Base-by-base conservation (phyloP, 1,139 yeast species). In the Candida sp. region DNA sequence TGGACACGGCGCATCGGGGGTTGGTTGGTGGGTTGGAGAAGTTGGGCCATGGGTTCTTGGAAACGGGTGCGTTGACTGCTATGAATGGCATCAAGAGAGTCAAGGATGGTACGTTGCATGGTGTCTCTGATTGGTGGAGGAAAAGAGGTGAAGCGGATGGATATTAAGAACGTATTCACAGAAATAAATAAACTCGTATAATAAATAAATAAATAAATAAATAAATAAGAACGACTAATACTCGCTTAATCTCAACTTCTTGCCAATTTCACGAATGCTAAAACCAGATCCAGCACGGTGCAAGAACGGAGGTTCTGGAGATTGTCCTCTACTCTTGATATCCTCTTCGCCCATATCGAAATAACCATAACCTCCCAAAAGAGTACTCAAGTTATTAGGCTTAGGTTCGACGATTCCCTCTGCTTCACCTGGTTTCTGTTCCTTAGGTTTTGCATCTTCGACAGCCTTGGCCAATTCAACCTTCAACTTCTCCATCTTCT, bases 311-410 rank as follows among this genome's bases (percentile, higher is more conserved):
- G 85, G 86, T 59, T 85, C 91, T 1, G 91, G 91, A n/a, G 86
- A 77, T 40, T 80, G 82, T 3, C 90, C 89, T 58, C 91, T 76
- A 3, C 90, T 84, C 60, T 87, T 84, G 56, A 86, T 84, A 53
- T 78, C 81, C 47, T 85, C 85, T 47, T 86, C 92, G 49, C 89
- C 90, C 72, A 86, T 78, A 64, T 86, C 92, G 60, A 86, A 86
- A 67, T 86, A 86, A 6, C 91, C 91, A 63, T 89, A 89, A 1
- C 96, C 96, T 51, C 96, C 94, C 50, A 89, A 76, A 62, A 89
- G 77, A 53, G 84, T 85, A 32, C 72, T 66, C 49, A 77, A 63
- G 42, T 54, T 56, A n/a, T 49, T 51, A 38, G 61, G 66, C 53
- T 53, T 57, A 47, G 60, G 67, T 37, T 50, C 48, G 25, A 23